Conservation (phyloP, 2,329 filamentous ascomycete species). For the Lecanoromycetidae sp. region DNA sequence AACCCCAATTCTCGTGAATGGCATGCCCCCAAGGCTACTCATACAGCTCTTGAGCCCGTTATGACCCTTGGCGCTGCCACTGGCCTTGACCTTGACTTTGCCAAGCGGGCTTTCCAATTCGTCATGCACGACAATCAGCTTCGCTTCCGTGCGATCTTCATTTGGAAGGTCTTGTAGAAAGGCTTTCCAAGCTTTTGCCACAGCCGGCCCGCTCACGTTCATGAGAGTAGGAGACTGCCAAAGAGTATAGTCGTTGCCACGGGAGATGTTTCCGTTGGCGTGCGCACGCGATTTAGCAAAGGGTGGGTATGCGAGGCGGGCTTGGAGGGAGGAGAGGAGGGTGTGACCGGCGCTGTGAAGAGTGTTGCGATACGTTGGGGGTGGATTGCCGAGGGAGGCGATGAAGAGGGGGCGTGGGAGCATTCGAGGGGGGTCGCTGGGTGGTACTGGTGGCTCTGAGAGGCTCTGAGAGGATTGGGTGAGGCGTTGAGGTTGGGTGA, state of each 20-base stretch:
- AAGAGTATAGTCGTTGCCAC: conserved; percentile 49
- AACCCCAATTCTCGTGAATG: conserved; percentile 54
- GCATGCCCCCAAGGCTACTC: conserved; percentile 37
- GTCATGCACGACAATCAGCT: conserved; percentile 73
- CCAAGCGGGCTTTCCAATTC: conserved; percentile 68
- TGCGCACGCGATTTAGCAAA: conserved; percentile 37
- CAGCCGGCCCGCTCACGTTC: conserved; percentile 69
- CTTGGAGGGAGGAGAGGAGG: conserved; percentile 51
- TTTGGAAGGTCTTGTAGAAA: conserved; percentile 33
- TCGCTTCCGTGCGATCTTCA: conserved; percentile 27
- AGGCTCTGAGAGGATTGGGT: background rate
- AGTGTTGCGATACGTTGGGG: conserved; percentile 56
- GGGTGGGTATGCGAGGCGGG: conserved; percentile 38
- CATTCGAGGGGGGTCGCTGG: conserved; percentile 2
- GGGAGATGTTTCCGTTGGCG: conserved; percentile 40
- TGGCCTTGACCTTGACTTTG: conserved; percentile 52
- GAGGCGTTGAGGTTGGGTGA: background rate
- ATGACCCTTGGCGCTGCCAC: conserved; percentile 55
- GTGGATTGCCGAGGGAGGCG: conserved; percentile 77
- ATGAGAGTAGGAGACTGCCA: conserved; percentile 67
- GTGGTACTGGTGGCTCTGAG: background rate
- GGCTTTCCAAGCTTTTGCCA: conserved; percentile 54
- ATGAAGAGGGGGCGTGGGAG: conserved; percentile 47
- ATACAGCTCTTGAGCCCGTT: conserved; percentile 62
- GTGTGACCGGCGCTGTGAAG: conserved; percentile 82